Percentiles rank a stretch among this genome's conserved stretches.
Evolutionary conservation across 2,329 filamentous ascomycete species (phyloP).

Genomic region (Cytospora leucostoma): DNA sequence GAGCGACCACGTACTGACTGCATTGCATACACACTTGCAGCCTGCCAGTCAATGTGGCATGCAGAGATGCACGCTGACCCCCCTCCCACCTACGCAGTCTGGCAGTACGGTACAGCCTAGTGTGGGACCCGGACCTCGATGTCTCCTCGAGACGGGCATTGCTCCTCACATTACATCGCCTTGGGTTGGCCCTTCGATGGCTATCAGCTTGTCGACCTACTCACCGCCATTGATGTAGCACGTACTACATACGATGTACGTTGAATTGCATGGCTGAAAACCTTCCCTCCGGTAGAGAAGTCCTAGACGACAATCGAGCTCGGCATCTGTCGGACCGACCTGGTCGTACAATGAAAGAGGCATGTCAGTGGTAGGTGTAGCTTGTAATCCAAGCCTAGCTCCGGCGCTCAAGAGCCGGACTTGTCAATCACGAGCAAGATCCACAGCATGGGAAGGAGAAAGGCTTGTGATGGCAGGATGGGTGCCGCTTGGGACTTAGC

Average conservation of each 20-base stretch:
- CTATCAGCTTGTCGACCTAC: background rate
- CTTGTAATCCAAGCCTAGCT: background rate
- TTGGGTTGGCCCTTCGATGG: background rate
- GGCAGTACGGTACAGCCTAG: background rate
- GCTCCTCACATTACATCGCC: background rate
- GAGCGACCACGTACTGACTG: conserved; percentile 24
- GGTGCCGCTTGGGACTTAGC: conserved; percentile 7
- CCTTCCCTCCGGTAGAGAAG: background rate
- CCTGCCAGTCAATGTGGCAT: background rate
- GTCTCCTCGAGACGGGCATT: background rate
- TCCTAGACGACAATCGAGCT: background rate
- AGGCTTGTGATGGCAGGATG: conserved; percentile 20
- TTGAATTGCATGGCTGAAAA: background rate
- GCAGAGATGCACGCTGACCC: background rate
- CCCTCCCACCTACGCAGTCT: background rate
- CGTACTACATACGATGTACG: background rate
- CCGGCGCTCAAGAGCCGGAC: conserved; percentile 10
- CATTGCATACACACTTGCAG: conserved; percentile 24
- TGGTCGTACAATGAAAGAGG: background rate
- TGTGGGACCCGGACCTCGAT: too few species aligned
- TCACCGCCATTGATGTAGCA: background rate
- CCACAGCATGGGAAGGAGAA: conserved; percentile 1
- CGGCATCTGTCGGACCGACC: background rate
- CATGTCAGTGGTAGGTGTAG: background rate
- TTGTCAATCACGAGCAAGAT: conserved; percentile 9